Conservation (phyloP, 2,329 filamentous ascomycete genomes). For the Lachnellula suecica region DNA sequence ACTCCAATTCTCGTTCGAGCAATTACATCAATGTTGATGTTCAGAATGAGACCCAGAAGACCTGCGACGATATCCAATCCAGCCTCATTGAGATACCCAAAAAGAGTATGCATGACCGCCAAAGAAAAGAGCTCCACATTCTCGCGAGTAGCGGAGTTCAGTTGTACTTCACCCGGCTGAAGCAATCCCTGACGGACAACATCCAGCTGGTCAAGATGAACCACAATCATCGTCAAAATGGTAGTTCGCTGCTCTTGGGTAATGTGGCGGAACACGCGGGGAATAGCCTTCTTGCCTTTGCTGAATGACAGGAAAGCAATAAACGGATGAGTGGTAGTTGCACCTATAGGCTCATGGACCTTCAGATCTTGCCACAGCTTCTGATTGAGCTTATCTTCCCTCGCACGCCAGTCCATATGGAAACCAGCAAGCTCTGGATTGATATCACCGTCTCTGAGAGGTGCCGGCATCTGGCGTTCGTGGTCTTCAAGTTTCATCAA, state of each 20-base stretch:
- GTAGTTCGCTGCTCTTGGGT: constrained; percentile 91
- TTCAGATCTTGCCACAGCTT: constrained; percentile 85
- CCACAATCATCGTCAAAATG: constrained; percentile 91
- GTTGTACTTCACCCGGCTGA: constrained; percentile 66
- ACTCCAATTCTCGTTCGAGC: constrained; percentile 85
- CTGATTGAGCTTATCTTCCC: constrained; percentile 68
- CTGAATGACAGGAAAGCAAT: constrained; percentile 92
- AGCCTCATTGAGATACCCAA: constrained; percentile 88
- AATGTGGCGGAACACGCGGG: constrained; percentile 91
- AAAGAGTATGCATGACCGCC: constrained; percentile 84
- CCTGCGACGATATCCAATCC: constrained; percentile 89
- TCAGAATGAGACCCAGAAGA: constrained; percentile 79
- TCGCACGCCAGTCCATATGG: constrained; percentile 78
- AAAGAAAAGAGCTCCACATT: constrained; percentile 89
- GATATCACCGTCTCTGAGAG: constrained; percentile 55
- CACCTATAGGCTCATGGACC: constrained; percentile 87
- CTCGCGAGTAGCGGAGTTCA: constrained; percentile 79
- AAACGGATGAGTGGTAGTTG: constrained; percentile 81
- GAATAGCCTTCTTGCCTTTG: constrained; percentile 95
- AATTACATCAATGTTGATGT: constrained; percentile 79
- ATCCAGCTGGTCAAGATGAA: constrained; percentile 89
- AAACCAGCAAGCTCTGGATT: constrained; percentile 69
- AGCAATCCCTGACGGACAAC: constrained; percentile 82
- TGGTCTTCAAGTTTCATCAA: constrained; percentile 95
- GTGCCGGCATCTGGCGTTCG: constrained; percentile 75